phyloP scores from a whole-genome alignment of 2,329 filamentous ascomycete species.

The Xylariaceae sp. region DNA sequence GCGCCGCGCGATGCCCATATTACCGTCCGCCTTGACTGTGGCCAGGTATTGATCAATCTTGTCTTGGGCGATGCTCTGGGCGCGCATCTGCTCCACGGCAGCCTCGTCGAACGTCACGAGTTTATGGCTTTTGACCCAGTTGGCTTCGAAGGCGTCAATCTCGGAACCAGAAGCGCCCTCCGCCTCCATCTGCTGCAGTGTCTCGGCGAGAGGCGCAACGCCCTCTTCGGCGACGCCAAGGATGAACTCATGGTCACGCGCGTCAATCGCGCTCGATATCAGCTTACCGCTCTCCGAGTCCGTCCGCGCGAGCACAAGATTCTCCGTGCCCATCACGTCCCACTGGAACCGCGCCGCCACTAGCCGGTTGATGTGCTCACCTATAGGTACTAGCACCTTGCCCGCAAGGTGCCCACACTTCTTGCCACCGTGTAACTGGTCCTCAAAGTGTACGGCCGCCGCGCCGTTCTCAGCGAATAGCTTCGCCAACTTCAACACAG shows the following conservation, averaged over 20 bases:
- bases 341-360: conserved; percentile 94
- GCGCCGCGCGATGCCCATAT: conserved; percentile 80
- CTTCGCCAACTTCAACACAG: conserved; percentile 95
- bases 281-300: conserved; percentile 94
- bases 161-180: conserved; percentile 77
- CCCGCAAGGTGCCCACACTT: conserved; percentile 97
- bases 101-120: conserved; percentile 93
- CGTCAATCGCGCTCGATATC: conserved; percentile 88
- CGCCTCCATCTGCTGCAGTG: conserved; percentile 87
- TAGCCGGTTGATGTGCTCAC: conserved; percentile 95
- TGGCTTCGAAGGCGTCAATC: conserved; percentile 83
- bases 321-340: conserved; percentile 97
- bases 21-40: conserved; percentile 65
- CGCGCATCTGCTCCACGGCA: conserved; percentile 74
- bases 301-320: conserved; percentile 90
- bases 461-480: conserved; percentile 97
- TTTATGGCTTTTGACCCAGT: conserved; percentile 86
- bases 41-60: conserved; percentile 71
- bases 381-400: conserved; percentile 91
- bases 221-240: conserved; percentile 78
- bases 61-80: conserved; percentile 67
- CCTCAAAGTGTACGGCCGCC: conserved; percentile 95
- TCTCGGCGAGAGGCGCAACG: conserved; percentile 84
- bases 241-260: conserved; percentile 96
- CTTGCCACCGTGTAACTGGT: conserved; percentile 96